These are phyloP conservation scores for Limtongozyma cylindracea DNA, from an alignment of 805 yeast species.

Conservation along the genomic window DNA sequence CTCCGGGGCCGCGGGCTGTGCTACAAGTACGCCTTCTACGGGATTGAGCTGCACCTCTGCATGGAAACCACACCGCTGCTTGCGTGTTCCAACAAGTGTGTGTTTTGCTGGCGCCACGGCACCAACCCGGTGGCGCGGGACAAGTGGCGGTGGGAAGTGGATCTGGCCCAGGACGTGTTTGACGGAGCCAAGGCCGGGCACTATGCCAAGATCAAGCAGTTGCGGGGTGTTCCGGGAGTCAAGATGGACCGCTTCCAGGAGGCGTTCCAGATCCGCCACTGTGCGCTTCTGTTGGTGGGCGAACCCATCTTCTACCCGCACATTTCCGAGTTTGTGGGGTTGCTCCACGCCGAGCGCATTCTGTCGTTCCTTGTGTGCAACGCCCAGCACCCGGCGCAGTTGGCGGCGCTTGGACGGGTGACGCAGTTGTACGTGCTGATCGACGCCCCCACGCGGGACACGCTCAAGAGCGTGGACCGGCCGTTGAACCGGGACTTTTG, in stretches of 20 bases:
- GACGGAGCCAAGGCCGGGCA: conserved; percentile 79
- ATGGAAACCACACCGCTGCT: conserved; percentile 91
- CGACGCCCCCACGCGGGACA: conserved; percentile 75
- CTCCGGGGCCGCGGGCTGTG: conserved; percentile 86
- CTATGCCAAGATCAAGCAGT: conserved; percentile 75
- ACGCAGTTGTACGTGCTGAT: conserved; percentile 84
- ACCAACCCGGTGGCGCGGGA: conserved; percentile 90
- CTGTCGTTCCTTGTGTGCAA: conserved; percentile 82
- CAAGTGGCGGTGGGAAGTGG: conserved; percentile 87
- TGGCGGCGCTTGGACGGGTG: conserved; percentile 42
- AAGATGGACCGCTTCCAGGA: conserved; percentile 75
- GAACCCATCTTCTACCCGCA: conserved; percentile 90
- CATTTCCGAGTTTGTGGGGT: conserved; percentile 58
- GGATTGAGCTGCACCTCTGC: conserved; percentile 73
- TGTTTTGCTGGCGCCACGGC: conserved; percentile 94
- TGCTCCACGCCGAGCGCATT: conserved; percentile 60
- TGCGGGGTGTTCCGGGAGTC: conserved; percentile 92
- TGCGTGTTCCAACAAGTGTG: conserved; percentile 89
- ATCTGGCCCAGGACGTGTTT: conserved; percentile 61
- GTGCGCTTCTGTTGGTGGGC: conserved; percentile 83
- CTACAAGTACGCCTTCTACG: conserved; percentile 80
- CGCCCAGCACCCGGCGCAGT: conserved; percentile 85
- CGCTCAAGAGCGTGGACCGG: conserved; percentile 63
- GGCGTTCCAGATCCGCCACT: conserved; percentile 72
- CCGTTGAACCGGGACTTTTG: conserved; percentile 81